A percentile compares a stretch with the other conserved stretches of the same genome.
phyloP scores from a whole-genome alignment of 148 eudicot genomes.

The Camellia lanceoleosa region DNA sequence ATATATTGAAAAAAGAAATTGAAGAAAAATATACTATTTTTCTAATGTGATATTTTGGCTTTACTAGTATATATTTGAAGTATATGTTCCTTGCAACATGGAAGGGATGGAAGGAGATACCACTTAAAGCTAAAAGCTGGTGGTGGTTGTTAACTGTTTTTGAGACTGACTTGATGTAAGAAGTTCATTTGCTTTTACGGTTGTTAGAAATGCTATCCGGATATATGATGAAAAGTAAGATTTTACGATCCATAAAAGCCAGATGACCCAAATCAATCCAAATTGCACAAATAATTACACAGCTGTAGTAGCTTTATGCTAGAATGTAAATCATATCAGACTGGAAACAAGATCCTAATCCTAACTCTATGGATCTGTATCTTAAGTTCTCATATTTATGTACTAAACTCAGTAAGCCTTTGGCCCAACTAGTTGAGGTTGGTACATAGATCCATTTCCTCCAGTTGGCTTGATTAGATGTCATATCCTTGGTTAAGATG shows the following conservation, averaged over 20 bases:
- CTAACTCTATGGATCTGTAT: neutral
- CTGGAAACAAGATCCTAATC: neutral
- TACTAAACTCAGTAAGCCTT: too few relatives aligned
- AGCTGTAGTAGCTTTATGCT: neutral
- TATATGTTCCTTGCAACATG: too few relatives aligned
- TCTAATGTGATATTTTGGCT: neutral
- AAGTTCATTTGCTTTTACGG: neutral
- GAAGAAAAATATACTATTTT: neutral
- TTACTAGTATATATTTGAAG: neutral
- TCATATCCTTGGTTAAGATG: too few relatives aligned
- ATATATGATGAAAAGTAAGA: neutral
- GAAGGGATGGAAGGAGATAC: too few relatives aligned
- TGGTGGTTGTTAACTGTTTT: neutral
- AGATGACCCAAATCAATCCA: neutral
- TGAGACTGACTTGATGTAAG: neutral
- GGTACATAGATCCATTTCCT: too few relatives aligned
- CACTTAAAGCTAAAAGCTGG: too few relatives aligned
- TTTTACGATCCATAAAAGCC: neutral
- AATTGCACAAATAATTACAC: neutral
- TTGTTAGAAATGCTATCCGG: neutral
- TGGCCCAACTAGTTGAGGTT: too few relatives aligned
- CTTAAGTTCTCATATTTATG: neutral
- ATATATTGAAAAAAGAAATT: neutral
- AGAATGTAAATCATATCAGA: neutral
- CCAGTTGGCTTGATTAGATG: too few relatives aligned